Percentiles rank a stretch among this genome's conserved stretches.
phyloP scores from a whole-genome alignment of 148 eudicot genomes.

The Silene uniflora region DNA sequence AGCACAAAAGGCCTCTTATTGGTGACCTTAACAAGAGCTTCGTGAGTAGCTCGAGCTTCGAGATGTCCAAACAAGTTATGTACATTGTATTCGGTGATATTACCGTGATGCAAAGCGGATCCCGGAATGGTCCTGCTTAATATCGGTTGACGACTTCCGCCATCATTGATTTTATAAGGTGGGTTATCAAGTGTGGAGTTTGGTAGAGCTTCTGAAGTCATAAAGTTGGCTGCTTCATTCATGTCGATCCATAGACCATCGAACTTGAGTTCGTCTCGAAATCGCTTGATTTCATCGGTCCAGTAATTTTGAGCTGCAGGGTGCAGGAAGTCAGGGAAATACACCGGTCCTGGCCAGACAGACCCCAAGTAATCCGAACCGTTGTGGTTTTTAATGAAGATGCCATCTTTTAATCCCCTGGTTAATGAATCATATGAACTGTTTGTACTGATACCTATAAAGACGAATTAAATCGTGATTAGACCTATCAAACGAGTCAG shows the following conservation, averaged over 20 bases:
- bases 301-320: too few species aligned
- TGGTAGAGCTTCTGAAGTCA: conserved; percentile 18
- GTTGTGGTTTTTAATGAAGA: conserved; percentile 45
- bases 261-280: conserved; percentile 27
- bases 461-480: too few species aligned
- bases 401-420: conserved; percentile 39
- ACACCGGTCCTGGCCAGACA: conserved; percentile 59
- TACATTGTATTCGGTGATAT: too few species aligned
- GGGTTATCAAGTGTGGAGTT: conserved; percentile 42
- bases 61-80: too few species aligned
- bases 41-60: too few species aligned
- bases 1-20: too few species aligned
- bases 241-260: conserved; percentile 46
- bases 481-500: too few species aligned
- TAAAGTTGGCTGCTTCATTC: conserved; percentile 44
- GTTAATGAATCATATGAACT: conserved; percentile 32
- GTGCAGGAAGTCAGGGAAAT: too few species aligned
- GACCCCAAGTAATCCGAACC: conserved; percentile 39
- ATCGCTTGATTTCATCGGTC: conserved; percentile 44
- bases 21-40: too few species aligned
- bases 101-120: too few species aligned
- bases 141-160: conserved; percentile 30
- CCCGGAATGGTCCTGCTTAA: too few species aligned
- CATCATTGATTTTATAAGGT: conserved; percentile 49
- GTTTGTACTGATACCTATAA: too few species aligned